Conservation (phyloP, 441 rosid genomes). For the Populus hybrid region DNA sequence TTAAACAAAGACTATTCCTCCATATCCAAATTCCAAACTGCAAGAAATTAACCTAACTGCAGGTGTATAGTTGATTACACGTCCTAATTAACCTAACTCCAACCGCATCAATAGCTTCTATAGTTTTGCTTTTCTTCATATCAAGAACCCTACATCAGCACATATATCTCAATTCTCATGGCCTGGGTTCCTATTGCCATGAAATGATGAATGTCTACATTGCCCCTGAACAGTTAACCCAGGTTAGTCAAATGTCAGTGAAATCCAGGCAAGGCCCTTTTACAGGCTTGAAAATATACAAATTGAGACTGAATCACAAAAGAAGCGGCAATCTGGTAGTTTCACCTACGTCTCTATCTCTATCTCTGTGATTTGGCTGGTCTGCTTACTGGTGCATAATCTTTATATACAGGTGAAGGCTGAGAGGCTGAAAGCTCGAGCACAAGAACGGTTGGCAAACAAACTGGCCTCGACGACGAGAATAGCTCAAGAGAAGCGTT, state of each 20-base stretch:
- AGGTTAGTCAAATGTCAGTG: background rate
- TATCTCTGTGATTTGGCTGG: background rate
- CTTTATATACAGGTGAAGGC: conserved; percentile 57
- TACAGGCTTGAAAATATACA: background rate
- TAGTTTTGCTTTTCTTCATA: background rate
- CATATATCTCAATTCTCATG: background rate
- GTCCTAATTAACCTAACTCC: background rate
- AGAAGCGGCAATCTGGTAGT: background rate
- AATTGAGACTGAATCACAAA: too few species aligned
- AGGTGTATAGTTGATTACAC: background rate
- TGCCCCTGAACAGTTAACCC: background rate
- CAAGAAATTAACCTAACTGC: conserved; percentile 2
- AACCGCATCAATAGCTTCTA: background rate
- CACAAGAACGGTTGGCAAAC: conserved; percentile 62
- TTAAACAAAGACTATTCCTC: background rate
- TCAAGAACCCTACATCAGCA: background rate
- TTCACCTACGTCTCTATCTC: background rate
- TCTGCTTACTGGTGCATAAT: conserved; percentile 1
- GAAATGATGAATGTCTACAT: background rate
- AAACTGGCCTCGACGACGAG: conserved; percentile 69
- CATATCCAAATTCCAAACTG: background rate
- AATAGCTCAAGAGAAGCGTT: conserved; percentile 78
- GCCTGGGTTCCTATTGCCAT: background rate
- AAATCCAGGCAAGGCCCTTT: background rate
- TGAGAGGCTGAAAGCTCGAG: conserved; percentile 78